phyloP scores from a whole-genome alignment of 2,329 filamentous ascomycete genomes.

The Cyclaneusma minus region DNA sequence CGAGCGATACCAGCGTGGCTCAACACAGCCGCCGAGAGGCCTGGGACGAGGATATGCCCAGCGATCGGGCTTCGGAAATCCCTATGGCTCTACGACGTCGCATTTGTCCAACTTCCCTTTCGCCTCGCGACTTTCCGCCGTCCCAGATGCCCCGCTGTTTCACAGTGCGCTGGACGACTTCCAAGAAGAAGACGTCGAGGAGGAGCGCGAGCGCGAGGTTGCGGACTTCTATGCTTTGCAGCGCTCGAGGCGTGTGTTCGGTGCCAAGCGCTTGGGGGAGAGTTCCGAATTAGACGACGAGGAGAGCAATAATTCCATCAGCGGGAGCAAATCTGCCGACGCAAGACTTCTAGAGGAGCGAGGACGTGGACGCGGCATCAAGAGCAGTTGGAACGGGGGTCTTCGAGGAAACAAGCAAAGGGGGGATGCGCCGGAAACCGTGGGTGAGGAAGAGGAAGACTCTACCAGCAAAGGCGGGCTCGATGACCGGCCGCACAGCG shows the following conservation, averaged over 20 bases:
- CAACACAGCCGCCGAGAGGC: conserved; percentile 19
- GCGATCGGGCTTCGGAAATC: conserved; percentile 40
- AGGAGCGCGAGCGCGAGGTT: conserved; percentile 77
- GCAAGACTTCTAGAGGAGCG: conserved; percentile 28
- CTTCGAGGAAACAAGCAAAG: conserved; percentile 14
- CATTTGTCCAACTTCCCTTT: conserved; percentile 67
- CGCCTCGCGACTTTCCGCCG: conserved; percentile 55
- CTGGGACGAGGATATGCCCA: conserved; percentile 12
- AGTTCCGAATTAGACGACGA: conserved; percentile 72
- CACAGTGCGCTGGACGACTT: conserved; percentile 84
- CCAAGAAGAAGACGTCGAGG: conserved; percentile 83
- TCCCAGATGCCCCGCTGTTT: conserved; percentile 80
- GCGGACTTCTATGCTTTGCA: conserved; percentile 92
- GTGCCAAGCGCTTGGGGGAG: conserved; percentile 67
- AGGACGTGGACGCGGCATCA: conserved; percentile 28
- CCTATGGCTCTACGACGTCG: conserved; percentile 60
- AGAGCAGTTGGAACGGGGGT: conserved; percentile 47
- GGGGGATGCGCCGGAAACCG: conserved; percentile 12
- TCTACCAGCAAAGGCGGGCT: conserved; percentile 13
- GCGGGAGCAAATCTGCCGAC: conserved; percentile 33
- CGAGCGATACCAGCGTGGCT: conserved; percentile 14
- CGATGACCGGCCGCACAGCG: conserved; percentile 11
- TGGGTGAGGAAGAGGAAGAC: conserved; percentile 21
- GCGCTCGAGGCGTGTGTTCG: conserved; percentile 75
- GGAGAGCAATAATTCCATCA: conserved; percentile 38